These are phyloP conservation scores for Cryptococcus sp. DNA, from an alignment of 1,284 basidiomycete species.

Conservation along the genomic window DNA sequence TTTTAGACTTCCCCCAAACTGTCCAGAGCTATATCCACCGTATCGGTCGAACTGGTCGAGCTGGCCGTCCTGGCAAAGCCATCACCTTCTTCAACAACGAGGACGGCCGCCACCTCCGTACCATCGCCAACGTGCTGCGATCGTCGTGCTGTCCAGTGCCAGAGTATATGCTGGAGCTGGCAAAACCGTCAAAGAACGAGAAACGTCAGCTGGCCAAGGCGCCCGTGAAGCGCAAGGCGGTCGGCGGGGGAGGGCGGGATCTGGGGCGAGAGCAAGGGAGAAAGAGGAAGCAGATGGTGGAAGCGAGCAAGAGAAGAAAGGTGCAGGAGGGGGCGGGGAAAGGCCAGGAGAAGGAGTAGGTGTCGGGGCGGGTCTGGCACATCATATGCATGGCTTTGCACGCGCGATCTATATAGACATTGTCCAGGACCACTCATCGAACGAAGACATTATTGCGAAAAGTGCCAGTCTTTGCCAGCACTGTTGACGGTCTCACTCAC, in stretches of 20 bases:
- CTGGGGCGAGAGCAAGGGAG: constrained; percentile 68
- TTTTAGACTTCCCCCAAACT: constrained; percentile 83
- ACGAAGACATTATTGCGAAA: neutral
- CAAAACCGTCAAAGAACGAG: constrained; percentile 84
- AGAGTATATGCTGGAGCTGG: constrained; percentile 82
- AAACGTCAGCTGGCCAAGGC: constrained; percentile 74
- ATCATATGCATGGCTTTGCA: neutral
- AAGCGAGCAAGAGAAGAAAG: constrained; percentile 47
- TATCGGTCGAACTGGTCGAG: constrained; percentile 92
- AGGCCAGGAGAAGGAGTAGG: neutral
- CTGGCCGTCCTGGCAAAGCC: constrained; percentile 84
- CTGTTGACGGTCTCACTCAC: neutral
- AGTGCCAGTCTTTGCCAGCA: neutral
- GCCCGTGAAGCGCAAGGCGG: constrained; percentile 68
- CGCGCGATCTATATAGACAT: neutral
- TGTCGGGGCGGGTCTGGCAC: neutral
- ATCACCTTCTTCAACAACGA: constrained; percentile 95
- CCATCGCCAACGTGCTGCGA: constrained; percentile 90
- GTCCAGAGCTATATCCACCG: constrained; percentile 94
- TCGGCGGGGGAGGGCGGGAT: constrained; percentile 63
- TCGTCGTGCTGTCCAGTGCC: constrained; percentile 85
- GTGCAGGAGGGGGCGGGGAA: constrained; percentile 7
- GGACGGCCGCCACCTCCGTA: constrained; percentile 85
- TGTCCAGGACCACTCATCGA: too few species aligned
- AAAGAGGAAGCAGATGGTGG: constrained; percentile 61